phyloP scores from a whole-genome alignment of 371 early-diverging fungal species.

The Smittium culicis region DNA sequence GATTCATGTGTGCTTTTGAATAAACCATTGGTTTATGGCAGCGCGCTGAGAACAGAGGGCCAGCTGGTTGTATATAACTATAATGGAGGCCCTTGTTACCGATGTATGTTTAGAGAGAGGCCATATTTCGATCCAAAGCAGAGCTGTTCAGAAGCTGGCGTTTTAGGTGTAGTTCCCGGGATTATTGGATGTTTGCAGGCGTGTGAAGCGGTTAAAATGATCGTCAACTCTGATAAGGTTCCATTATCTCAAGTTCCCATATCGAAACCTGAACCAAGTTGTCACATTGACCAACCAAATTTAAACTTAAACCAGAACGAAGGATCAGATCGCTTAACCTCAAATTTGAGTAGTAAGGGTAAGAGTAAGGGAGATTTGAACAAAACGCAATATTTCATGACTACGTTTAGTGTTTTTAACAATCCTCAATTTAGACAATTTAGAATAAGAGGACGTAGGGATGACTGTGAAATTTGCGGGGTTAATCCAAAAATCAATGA shows the following conservation, averaged over 20 bases:
- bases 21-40: conserved; percentile 87
- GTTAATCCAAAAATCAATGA: conserved; percentile 58
- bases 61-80: conserved; percentile 63
- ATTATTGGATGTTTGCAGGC: conserved; percentile 93
- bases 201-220: conserved; percentile 83
- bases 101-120: conserved; percentile 91
- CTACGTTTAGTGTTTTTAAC: conserved; percentile 59
- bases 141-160: conserved; percentile 95
- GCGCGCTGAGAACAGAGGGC: conserved; percentile 90
- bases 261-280: neutral
- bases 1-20: conserved; percentile 77
- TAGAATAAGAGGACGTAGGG: conserved; percentile 50
- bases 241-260: neutral
- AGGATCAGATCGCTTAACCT: no score
- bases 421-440: conserved; percentile 67
- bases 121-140: conserved; percentile 76
- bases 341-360: no score
- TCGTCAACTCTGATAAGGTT: conserved; percentile 31
- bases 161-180: conserved; percentile 94
- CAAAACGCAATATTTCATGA: conserved; percentile 32
- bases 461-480: conserved; percentile 74
- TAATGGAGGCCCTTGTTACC: conserved; percentile 85
- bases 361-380: conserved; percentile 8
- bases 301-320: no score
- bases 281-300: no score